These are phyloP conservation scores for Fusarium globosum DNA, from an alignment of 2,329 filamentous ascomycete species.

Conservation along the genomic window DNA sequence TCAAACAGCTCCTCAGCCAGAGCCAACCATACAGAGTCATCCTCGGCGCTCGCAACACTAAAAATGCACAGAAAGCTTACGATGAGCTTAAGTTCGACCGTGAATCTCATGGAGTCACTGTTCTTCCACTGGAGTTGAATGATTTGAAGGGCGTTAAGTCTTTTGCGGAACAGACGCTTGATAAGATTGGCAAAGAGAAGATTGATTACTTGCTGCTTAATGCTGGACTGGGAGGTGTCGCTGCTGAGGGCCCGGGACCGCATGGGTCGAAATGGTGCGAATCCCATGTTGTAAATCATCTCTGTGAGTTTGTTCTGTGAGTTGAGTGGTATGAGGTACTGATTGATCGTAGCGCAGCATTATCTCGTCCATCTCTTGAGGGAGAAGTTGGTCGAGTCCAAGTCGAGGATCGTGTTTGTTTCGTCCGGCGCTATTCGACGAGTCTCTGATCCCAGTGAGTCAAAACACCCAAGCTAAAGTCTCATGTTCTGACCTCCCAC, in stretches of 20 bases:
- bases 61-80: slow-evolving; percentile 55
- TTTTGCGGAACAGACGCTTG: slow-evolving; percentile 59
- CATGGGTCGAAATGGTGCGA: slow-evolving; percentile 63
- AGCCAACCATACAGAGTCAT: slow-evolving; percentile 60
- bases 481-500: not conserved
- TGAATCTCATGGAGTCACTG: slow-evolving; percentile 53
- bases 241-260: slow-evolving; percentile 49
- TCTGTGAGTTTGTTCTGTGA: slow-evolving; percentile 52
- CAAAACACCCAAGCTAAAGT: accelerated
- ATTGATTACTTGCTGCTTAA: slow-evolving; percentile 64
- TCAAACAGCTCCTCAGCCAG: slow-evolving; percentile 61
- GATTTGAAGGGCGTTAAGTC: slow-evolving; percentile 57
- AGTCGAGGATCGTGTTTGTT: slow-evolving; percentile 61
- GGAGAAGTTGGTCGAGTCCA: slow-evolving; percentile 59
- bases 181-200: slow-evolving; percentile 53
- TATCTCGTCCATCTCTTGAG: slow-evolving; percentile 62
- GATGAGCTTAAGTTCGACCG: slow-evolving; percentile 56
- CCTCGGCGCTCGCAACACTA: slow-evolving; percentile 60
- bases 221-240: slow-evolving; percentile 56
- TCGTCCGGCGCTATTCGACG: slow-evolving; percentile 61
- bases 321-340: not conserved
- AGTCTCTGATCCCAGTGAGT: slow-evolving; percentile 54
- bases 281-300: slow-evolving; percentile 62
- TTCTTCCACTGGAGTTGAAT: slow-evolving; percentile 61
- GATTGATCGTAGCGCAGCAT: slow-evolving; percentile 58